phyloP scores from a whole-genome alignment of 2,329 filamentous ascomycete species.

The Talaromyces islandicus region DNA sequence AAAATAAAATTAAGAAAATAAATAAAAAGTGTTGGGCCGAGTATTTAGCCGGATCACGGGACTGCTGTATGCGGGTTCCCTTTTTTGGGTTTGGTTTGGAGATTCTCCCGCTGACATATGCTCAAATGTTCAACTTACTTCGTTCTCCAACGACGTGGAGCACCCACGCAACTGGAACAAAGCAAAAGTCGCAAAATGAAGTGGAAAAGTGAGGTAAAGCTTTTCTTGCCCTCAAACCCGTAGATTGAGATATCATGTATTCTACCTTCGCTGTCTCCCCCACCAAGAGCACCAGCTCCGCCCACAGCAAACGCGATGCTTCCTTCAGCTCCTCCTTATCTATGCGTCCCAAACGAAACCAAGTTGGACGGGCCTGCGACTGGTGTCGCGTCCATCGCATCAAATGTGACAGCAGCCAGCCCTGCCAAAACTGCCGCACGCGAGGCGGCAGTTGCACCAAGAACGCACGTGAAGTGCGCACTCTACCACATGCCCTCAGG shows the following conservation, averaged over 20 bases:
- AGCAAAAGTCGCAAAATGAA: not conserved
- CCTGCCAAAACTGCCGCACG: conserved; percentile 2
- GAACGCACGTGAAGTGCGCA: not conserved
- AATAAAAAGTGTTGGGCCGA: no score
- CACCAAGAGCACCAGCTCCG: not conserved
- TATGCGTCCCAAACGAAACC: conserved; percentile 5
- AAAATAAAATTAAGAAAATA: no score
- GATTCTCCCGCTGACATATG: not conserved
- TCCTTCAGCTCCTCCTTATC: not conserved
- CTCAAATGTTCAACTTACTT: not conserved
- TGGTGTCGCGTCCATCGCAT: conserved; percentile 4
- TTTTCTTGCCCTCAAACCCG: not conserved
- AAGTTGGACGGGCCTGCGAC: conserved; percentile 7
- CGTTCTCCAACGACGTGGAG: not conserved
- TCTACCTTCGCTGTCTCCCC: not conserved
- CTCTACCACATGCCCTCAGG: conserved; percentile 5
- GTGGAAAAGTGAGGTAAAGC: not conserved
- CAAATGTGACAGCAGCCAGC: conserved; percentile 5
- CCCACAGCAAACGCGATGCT: not conserved
- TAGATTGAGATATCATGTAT: not conserved
- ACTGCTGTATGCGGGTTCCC: not conserved
- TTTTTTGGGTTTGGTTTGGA: not conserved
- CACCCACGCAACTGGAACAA: not conserved
- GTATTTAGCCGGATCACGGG: not conserved
- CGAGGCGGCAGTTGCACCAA: conserved; percentile 1